Base-by-base conservation (phyloP, 164 flowering plant genomes). In the Nymphaea colorata region DNA sequence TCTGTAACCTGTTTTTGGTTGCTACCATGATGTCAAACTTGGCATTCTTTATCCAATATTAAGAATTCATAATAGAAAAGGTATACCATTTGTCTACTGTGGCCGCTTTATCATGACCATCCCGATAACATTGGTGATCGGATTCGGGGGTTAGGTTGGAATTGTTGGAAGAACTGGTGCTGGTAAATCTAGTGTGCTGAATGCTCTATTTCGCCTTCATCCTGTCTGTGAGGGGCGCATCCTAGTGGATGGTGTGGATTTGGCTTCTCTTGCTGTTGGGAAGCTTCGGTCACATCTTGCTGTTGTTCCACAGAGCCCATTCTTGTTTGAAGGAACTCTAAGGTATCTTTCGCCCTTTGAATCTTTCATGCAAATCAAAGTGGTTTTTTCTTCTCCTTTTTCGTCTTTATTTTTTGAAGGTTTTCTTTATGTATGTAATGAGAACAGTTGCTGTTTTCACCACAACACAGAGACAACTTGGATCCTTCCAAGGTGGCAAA, bases 111-210 rank as follows among this genome's bases (percentile, higher is more conserved):
- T 14, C 53, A 47, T 47, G 55, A 14, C 12, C 11, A 47, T 47
- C 12, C 55, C 7, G 11, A 47, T 47, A 47, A 14, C 36, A 25
- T 4, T 14, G 3, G 55, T 14, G 12, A 47, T 47, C 3, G 7
- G 55, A 47, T 12, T 47, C 11, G 55, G 55, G 12, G 12, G 12
- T 47, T 77, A 94, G 98, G 94, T 92, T 77, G 99, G 98, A 72
- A 78, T 95, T 64, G 76, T 95, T 77, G 99, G 99, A 74, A 87
- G 99, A 81, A 95, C 99, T 15, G 99, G 98, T 60, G 99, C 99
- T 66, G 99, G 99, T 74, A 95, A 95, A 80, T 95, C 99, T 67
- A 92, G 97, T 66, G 68, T 92, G 64, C 57, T 95, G 75, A 92
- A 89, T 80, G 93, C 92, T 60, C 85, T 95, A 47, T 90, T 90